Base-by-base conservation (phyloP, 2,329 filamentous ascomycete genomes). In the Colletotrichum cuscutae region DNA sequence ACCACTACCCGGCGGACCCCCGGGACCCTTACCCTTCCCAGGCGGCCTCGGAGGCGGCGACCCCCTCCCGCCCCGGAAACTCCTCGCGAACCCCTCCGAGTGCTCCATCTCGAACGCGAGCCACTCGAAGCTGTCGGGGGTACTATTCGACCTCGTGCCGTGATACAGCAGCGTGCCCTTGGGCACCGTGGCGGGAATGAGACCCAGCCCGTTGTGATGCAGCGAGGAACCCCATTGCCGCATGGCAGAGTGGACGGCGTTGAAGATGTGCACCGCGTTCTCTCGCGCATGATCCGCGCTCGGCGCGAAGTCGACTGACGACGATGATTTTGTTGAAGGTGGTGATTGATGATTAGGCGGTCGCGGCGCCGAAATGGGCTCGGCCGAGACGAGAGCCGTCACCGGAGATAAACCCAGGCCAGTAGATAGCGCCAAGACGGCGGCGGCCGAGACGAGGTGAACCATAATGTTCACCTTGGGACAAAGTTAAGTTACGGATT, bases 81-180 rank as follows among this genome's bases (percentile, higher is more conserved):
- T 76, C 22, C 80, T 79, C 1, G 92, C 90, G 81, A 95, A 95
- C 3, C 85, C 78, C 75, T 92, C 85, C 0, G 93, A 91, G 80
- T 95, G 93, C 76, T 95, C 93, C 4, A 92, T 87, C 79, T 95
- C 93, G 77, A 95, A 95, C 0, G 93, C 93, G 1, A 95, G 84
- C 92, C 93, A 95, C 77, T 95, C 91, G 3, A 86, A 87, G 0
- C 85, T 87, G 2, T 81, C 80, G 0, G 93, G 86, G 0, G 85
- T 83, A 1, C 86, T 80, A 0, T 83, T 76, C 0, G 77, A 79
- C 9, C 75, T 76, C 0, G 86, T 87, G 13, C 93, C 93, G 78
- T 95, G 93, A 77, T 94, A 94, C 11, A 95, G 80, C 46, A 91
- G 82, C 0, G 90, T 92, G 3, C 90, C 92, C 22, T 84, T 83